Percentiles rank a stretch among this genome's conserved stretches.
Evolutionary conservation across 1,139 yeast genomes (phyloP).

Genomic region (Wickerhamiella infanticola): DNA sequence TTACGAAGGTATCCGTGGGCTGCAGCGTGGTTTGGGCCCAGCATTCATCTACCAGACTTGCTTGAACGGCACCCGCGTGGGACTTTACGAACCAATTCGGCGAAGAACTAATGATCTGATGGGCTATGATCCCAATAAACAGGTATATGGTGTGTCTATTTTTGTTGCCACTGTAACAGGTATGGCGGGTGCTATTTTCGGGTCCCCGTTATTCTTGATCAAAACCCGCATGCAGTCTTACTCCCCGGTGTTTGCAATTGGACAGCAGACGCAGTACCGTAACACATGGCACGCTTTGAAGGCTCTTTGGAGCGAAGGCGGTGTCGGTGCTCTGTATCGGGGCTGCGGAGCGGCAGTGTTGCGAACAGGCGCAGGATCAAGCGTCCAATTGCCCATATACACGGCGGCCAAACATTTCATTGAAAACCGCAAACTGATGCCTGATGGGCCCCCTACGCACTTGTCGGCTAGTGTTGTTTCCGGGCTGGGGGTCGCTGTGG

Average conservation of each 20-base stretch:
- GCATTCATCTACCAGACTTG: constrained; percentile 73
- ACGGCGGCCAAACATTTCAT: constrained; percentile 55
- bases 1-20: constrained; percentile 75
- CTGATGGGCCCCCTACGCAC: constrained; percentile 58
- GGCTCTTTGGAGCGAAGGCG: constrained; percentile 50
- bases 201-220: constrained; percentile 81
- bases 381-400: constrained; percentile 91
- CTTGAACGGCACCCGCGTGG: constrained; percentile 84
- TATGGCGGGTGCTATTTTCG: constrained; percentile 72
- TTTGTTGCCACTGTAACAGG: constrained; percentile 75
- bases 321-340: constrained; percentile 62
- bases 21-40: constrained; percentile 62
- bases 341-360: constrained; percentile 92
- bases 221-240: constrained; percentile 95
- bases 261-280: constrained; percentile 81
- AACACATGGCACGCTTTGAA: constrained; percentile 53
- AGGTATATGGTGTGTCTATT: constrained; percentile 45
- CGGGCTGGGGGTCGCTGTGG: constrained; percentile 85
- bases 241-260: constrained; percentile 51
- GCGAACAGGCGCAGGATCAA: constrained; percentile 91
- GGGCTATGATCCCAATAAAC: constrained; percentile 36
- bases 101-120: constrained; percentile 38
- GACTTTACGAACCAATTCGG: constrained; percentile 82
- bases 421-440: constrained; percentile 30
- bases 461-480: constrained; percentile 61